phyloP scores from a whole-genome alignment of 2,329 filamentous ascomycete genomes.

The Pyrenophora seminiperda region DNA sequence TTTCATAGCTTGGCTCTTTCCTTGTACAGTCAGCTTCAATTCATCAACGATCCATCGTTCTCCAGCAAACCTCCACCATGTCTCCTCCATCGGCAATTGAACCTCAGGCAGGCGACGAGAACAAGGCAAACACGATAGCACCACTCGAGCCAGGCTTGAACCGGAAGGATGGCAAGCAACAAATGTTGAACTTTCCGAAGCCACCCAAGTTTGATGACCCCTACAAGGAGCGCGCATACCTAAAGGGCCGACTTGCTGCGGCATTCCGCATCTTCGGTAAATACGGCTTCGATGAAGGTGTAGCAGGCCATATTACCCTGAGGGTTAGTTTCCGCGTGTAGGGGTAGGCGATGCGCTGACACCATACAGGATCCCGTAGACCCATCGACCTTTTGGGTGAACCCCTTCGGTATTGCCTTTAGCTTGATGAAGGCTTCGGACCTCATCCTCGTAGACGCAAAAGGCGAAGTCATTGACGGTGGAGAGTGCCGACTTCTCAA shows the following conservation, averaged over 20 bases:
- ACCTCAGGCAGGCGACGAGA: constrained; percentile 29
- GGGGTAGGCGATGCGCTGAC: constrained; percentile 3
- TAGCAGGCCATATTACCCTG: constrained; percentile 68
- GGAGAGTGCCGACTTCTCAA: constrained; percentile 51
- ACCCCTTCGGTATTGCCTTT: constrained; percentile 68
- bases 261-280: constrained; percentile 49
- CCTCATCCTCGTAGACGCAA: constrained; percentile 68
- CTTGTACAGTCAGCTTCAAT: not conserved
- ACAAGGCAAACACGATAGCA: constrained; percentile 35
- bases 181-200: constrained; percentile 33
- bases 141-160: constrained; percentile 42
- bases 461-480: constrained; percentile 67
- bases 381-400: constrained; percentile 67
- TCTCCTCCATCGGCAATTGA: constrained; percentile 43
- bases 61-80: constrained; percentile 4
- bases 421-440: constrained; percentile 67
- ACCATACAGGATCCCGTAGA: constrained; percentile 59
- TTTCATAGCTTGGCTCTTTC: not conserved
- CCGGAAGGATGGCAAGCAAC: constrained; percentile 30
- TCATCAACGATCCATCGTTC: not conserved
- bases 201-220: constrained; percentile 47
- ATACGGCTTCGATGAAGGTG: constrained; percentile 50
- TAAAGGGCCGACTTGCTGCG: constrained; percentile 47
- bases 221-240: constrained; percentile 45
- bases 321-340: constrained; percentile 45